Percentiles rank a stretch among this genome's conserved stretches.
phyloP scores from a whole-genome alignment of 2,329 filamentous ascomycete genomes.

The Clonostachys rosea region DNA sequence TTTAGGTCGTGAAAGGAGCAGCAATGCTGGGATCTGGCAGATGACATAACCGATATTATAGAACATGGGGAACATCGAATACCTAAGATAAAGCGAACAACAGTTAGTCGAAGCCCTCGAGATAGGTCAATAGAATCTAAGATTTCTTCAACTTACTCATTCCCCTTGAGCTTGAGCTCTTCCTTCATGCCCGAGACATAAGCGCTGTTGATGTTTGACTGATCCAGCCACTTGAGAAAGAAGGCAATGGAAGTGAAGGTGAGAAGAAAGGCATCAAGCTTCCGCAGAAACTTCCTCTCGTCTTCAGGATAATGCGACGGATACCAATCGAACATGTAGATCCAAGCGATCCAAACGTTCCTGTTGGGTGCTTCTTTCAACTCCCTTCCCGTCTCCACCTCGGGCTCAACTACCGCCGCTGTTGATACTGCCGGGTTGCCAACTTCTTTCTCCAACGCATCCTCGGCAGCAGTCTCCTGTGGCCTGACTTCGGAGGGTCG shows the following conservation, averaged over 20 bases:
- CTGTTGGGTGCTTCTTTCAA: constrained; percentile 3
- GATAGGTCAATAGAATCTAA: no score
- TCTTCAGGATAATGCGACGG: constrained; percentile 20
- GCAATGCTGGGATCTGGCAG: constrained; percentile 46
- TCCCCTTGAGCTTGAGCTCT: constrained; percentile 43
- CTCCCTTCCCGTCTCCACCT: not conserved
- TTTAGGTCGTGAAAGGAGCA: constrained; percentile 37
- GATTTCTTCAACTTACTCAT: constrained; percentile 28
- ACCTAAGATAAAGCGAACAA: no score
- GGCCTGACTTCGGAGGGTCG: no score
- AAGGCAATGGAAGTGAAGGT: constrained; percentile 33
- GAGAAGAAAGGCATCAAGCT: constrained; percentile 19
- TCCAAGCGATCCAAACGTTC: constrained; percentile 15
- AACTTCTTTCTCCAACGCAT: no score
- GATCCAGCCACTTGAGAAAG: constrained; percentile 40
- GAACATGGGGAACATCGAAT: constrained; percentile 47
- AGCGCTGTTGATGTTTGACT: constrained; percentile 42
- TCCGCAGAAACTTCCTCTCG: constrained; percentile 15
- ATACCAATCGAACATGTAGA: constrained; percentile 23
- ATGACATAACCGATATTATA: constrained; percentile 39
- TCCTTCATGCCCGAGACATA: constrained; percentile 51
- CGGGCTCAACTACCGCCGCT: no score
- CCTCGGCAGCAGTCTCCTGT: no score
- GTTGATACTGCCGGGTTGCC: no score
- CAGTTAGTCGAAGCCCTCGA: no score